A percentile compares a stretch with the other conserved stretches of the same genome.
Conservation (phyloP, 495 filamentous ascomycete species). For the Neurospora tetrasperma region DNA sequence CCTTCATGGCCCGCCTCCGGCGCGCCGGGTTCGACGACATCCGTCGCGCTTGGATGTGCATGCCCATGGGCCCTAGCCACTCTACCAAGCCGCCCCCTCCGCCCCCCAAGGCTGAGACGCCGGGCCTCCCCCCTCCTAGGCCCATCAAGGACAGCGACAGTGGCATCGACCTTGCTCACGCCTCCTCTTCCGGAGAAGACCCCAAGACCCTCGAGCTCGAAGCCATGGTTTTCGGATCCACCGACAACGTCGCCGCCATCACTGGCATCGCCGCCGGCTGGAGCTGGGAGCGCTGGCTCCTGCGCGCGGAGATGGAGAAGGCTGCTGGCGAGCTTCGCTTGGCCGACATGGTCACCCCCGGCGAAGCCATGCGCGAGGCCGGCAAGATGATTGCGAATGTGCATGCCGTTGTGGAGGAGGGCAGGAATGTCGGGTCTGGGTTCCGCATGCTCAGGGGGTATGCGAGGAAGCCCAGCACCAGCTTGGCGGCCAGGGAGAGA, state of each 20-base stretch:
- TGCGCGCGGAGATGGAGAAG: conserved; percentile 78
- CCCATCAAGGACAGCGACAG: conserved; percentile 17
- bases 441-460: conserved; percentile 82
- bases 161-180: conserved; percentile 23
- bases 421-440: conserved; percentile 63
- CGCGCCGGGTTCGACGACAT: conserved; percentile 64
- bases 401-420: conserved; percentile 74
- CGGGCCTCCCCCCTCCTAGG: not conserved
- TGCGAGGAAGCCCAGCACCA: conserved; percentile 63
- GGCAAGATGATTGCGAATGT: conserved; percentile 61
- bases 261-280: conserved; percentile 77
- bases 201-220: conserved; percentile 46
- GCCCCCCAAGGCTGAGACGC: conserved; percentile 4
- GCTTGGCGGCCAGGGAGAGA: not conserved
- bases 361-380: conserved; percentile 36
- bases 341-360: conserved; percentile 33
- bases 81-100: conserved; percentile 26
- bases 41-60: conserved; percentile 80
- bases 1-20: conserved; percentile 64
- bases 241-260: conserved; percentile 60
- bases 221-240: conserved; percentile 58
- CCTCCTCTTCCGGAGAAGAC: not conserved
- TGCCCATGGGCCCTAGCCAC: conserved; percentile 69
- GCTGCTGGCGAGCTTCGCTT: conserved; percentile 53
- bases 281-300: conserved; percentile 94